Percentiles rank a stretch among this genome's conserved stretches.
Conservation (phyloP, 192 early-diverging fungal genomes). For the Coemansia sp. region DNA sequence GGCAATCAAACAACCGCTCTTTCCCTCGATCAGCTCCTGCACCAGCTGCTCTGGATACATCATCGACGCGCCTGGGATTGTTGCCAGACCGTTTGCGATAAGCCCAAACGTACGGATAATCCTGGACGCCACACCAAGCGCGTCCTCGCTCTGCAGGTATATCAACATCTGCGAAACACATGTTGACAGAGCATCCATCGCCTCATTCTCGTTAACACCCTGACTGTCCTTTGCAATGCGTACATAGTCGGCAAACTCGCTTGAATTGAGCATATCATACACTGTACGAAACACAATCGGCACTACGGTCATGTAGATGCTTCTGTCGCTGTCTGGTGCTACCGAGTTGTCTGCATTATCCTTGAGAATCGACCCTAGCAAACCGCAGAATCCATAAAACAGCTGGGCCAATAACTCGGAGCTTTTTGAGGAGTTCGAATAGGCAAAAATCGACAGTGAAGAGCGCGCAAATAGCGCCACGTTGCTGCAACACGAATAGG, state of each 20-base stretch:
- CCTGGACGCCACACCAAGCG: slow-evolving; percentile 15
- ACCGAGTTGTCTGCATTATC: slow-evolving; percentile 15
- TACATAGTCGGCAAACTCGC: slow-evolving; percentile 41
- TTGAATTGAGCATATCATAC: slow-evolving; percentile 46
- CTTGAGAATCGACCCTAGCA: slow-evolving; percentile 43
- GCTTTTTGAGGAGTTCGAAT: slow-evolving; percentile 4
- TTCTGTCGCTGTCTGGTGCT: not conserved
- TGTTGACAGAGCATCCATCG: slow-evolving; percentile 36
- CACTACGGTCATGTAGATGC: slow-evolving; percentile 25
- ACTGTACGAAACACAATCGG: slow-evolving; percentile 34
- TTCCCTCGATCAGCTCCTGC: slow-evolving; percentile 19
- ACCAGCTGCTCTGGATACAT: slow-evolving; percentile 35
- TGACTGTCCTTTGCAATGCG: slow-evolving; percentile 26
- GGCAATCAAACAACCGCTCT: slow-evolving; percentile 6
- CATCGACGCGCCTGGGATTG: slow-evolving; percentile 35
- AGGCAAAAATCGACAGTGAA: slow-evolving; percentile 19
- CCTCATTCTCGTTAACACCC: slow-evolving; percentile 34
- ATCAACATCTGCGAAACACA: slow-evolving; percentile 47
- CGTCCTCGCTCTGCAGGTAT: slow-evolving; percentile 27
- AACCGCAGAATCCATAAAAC: slow-evolving; percentile 45
- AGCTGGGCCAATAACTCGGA: slow-evolving; percentile 37
- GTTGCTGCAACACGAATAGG: slow-evolving; percentile 34
- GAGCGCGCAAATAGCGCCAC: slow-evolving; percentile 32
- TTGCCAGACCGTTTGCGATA: slow-evolving; percentile 36
- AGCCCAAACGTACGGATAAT: slow-evolving; percentile 41